A percentile compares a stretch with the other conserved stretches of the same genome.
Evolutionary conservation across 106 monocot genomes (phyloP).

Genomic region (Platanthera zijinensis): DNA sequence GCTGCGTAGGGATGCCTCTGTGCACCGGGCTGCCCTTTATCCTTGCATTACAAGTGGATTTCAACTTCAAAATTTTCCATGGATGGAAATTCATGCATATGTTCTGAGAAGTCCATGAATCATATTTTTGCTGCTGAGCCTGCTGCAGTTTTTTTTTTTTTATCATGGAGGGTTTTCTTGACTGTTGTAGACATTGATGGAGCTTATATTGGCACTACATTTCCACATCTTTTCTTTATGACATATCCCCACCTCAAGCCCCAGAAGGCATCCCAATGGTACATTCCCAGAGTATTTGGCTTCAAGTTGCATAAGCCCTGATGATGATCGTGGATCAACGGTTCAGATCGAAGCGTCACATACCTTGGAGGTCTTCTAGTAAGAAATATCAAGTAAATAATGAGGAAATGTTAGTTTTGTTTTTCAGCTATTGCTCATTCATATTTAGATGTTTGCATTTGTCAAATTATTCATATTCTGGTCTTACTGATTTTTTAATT

Average conservation of each 20-base stretch:
- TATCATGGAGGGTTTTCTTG: neutral
- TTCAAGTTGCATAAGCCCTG: slow-evolving; percentile 15
- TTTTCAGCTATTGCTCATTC: neutral
- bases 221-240: slow-evolving; percentile 18
- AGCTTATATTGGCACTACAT: slow-evolving; percentile 16
- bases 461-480: neutral
- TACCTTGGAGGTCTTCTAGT: neutral
- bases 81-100: too few species aligned
- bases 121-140: neutral
- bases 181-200: slow-evolving; percentile 11
- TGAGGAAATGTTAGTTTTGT: neutral
- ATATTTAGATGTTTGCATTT: neutral
- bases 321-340: neutral
- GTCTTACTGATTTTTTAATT: neutral
- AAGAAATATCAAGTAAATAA: neutral
- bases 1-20: too few species aligned
- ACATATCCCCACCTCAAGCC: slow-evolving; percentile 8
- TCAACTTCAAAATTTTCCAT: neutral
- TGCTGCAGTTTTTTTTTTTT: neutral
- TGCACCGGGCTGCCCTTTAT: neutral
- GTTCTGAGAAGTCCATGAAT: too few species aligned
- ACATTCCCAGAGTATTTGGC: slow-evolving; percentile 17
- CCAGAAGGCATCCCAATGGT: slow-evolving; percentile 15
- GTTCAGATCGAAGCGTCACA: neutral
- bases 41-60: neutral